Percentiles rank a stretch among this genome's conserved stretches.
These are phyloP conservation scores for Corchorus olitorius DNA, from an alignment of 345 rosid species.

Conservation along the genomic window DNA sequence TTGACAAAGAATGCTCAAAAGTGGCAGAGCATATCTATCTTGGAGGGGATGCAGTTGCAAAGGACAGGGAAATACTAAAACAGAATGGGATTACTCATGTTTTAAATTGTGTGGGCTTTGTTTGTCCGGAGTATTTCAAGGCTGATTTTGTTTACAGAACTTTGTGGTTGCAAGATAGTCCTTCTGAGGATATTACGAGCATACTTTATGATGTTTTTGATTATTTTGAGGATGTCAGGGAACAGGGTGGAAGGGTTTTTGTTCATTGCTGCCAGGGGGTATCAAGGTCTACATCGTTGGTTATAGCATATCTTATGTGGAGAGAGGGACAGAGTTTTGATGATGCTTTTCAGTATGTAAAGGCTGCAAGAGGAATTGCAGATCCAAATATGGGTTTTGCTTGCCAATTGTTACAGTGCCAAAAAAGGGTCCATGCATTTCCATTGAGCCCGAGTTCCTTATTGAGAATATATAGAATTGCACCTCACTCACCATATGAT, in stretches of 20 bases:
- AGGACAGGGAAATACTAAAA: constrained; percentile 73
- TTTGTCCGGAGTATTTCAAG: constrained; percentile 96
- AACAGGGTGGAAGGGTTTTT: constrained; percentile 82
- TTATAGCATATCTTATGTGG: constrained; percentile 98
- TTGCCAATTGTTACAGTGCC: constrained; percentile 96
- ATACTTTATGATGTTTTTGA: constrained; percentile 97
- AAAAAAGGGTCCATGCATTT: constrained; percentile 95
- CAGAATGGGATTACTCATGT: constrained; percentile 91
- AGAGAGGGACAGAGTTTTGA: constrained; percentile 99
- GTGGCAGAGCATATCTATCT: constrained; percentile 94
- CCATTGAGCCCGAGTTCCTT: constrained; percentile 98
- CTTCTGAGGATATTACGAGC: constrained; percentile 97
- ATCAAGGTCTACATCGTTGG: constrained; percentile 96
- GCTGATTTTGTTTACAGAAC: constrained; percentile 88
- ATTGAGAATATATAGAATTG: constrained; percentile 87
- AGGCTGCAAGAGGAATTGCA: constrained; percentile 95
- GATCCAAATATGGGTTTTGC: constrained; percentile 99
- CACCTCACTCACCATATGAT: constrained; percentile 96
- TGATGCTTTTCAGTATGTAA: constrained; percentile 96
- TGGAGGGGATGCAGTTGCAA: constrained; percentile 98
- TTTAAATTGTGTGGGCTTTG: constrained; percentile 94
- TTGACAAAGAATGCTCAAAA: constrained; percentile 95
- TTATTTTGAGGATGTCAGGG: constrained; percentile 99
- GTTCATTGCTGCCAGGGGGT: constrained; percentile 99
- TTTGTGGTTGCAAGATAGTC: constrained; percentile 97